A percentile compares a stretch with the other conserved stretches of the same genome.
Evolutionary conservation across 345 rosid species (phyloP).

Genomic region (Salix dunnii): DNA sequence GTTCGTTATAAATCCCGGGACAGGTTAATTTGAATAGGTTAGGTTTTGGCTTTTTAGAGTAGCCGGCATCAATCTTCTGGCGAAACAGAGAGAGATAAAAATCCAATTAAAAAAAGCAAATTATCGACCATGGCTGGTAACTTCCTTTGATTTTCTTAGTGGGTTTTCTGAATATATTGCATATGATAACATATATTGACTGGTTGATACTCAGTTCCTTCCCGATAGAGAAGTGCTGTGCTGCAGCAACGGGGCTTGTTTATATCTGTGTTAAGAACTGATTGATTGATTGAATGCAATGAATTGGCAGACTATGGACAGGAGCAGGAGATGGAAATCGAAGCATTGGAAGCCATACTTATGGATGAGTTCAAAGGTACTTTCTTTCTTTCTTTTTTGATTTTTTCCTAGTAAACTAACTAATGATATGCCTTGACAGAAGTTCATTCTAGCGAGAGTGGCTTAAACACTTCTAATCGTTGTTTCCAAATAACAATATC

Average conservation of each 20-base stretch:
- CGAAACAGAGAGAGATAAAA: not conserved
- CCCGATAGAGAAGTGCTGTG: too few species aligned
- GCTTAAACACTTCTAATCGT: constrained; percentile 74
- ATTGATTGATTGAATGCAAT: not conserved
- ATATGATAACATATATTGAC: too few species aligned
- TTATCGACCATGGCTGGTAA: constrained; percentile 22
- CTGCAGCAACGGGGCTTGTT: too few species aligned
- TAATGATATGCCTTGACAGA: constrained; percentile 35
- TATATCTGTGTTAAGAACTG: too few species aligned
- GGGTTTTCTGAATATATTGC: too few species aligned
- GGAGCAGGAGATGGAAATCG: constrained; percentile 98
- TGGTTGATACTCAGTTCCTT: too few species aligned
- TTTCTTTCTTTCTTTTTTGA: not conserved
- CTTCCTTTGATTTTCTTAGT: not conserved
- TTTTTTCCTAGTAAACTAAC: not conserved
- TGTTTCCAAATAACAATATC: constrained; percentile 75
- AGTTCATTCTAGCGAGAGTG: constrained; percentile 86
- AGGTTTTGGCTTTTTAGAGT: too few species aligned
- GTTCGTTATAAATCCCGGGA: too few species aligned
- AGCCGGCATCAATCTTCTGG: too few species aligned
- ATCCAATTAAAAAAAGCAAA: not conserved
- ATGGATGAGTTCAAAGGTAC: constrained; percentile 95
- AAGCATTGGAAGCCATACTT: constrained; percentile 91
- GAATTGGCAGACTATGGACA: constrained; percentile 53
- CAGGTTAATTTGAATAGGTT: too few species aligned